Percentiles rank a stretch among this genome's conserved stretches.
Evolutionary conservation across 306 rosid species (phyloP).

Genomic region (Notholithocarpus densiflorus): DNA sequence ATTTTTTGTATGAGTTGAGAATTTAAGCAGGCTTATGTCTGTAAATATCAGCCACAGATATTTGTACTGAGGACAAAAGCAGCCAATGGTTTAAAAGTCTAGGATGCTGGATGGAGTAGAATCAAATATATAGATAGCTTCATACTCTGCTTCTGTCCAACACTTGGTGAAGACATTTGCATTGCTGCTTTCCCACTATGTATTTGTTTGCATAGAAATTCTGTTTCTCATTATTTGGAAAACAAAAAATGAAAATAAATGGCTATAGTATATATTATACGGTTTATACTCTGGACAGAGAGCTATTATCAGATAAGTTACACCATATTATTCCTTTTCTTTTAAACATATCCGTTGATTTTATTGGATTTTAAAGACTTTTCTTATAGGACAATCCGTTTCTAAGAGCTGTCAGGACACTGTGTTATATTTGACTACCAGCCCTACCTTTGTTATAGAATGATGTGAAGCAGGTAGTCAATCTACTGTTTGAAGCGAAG

Average conservation of each 20-base stretch:
- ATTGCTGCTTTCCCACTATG: background rate
- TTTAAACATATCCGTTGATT: no score
- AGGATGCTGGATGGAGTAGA: slow-evolving; percentile 18
- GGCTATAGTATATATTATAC: background rate
- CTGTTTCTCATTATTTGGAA: background rate
- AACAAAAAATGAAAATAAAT: background rate
- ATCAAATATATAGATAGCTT: background rate
- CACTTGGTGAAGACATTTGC: background rate
- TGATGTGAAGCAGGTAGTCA: background rate
- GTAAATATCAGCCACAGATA: background rate
- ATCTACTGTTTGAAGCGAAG: no score
- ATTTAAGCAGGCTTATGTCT: slow-evolving; percentile 11
- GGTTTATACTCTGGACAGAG: no score
- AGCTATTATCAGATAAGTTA: background rate
- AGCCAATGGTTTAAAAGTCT: background rate
- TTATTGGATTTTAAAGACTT: no score
- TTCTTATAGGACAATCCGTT: background rate
- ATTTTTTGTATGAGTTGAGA: slow-evolving; percentile 1
- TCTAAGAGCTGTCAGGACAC: background rate
- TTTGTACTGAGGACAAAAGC: slow-evolving; percentile 12
- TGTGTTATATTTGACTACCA: slow-evolving; percentile 1
- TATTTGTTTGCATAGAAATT: background rate
- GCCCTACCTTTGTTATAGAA: slow-evolving; percentile 20
- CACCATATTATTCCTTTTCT: background rate
- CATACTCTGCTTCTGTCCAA: background rate